Conservation (phyloP, 2,329 filamentous ascomycete genomes). For the Neofusicoccum umdonicola region DNA sequence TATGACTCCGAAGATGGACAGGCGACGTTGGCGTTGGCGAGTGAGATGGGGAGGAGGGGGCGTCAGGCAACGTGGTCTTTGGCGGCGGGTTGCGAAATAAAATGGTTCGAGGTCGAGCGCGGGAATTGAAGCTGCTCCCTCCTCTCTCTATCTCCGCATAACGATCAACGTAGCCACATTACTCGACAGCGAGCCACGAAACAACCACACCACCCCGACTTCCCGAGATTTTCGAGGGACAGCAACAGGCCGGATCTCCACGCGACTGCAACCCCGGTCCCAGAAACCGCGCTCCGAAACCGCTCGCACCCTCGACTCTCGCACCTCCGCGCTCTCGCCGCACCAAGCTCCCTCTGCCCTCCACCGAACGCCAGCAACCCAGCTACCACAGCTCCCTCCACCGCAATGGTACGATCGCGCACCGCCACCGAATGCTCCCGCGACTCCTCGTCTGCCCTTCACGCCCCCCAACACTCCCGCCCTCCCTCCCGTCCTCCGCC, state of each 20-base stretch:
- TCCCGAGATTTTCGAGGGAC: neutral
- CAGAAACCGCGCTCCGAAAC: neutral
- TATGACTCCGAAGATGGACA: slow-evolving; percentile 1
- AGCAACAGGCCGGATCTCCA: neutral
- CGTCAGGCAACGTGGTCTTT: slow-evolving; percentile 16
- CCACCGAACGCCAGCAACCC: too few relatives aligned
- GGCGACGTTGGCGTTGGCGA: neutral
- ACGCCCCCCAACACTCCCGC: too few relatives aligned
- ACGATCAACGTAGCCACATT: slow-evolving; percentile 14
- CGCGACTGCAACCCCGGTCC: neutral
- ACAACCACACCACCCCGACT: neutral
- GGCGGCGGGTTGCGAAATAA: neutral
- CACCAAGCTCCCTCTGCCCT: neutral
- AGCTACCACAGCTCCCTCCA: neutral
- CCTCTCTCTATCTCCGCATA: slow-evolving; percentile 3
- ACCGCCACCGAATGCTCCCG: too few relatives aligned
- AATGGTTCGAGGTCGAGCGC: neutral
- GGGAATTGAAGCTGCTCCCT: slow-evolving; percentile 7
- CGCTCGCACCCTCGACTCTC: neutral
- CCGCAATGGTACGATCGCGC: neutral
- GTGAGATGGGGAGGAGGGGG: neutral
- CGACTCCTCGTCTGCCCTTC: too few relatives aligned
- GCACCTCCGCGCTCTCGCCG: slow-evolving; percentile 5
- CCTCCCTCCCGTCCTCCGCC: too few relatives aligned
- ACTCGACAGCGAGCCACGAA: neutral